phyloP scores from a whole-genome alignment of 495 filamentous ascomycete genomes.

The Xanthoparmelia taractica region DNA sequence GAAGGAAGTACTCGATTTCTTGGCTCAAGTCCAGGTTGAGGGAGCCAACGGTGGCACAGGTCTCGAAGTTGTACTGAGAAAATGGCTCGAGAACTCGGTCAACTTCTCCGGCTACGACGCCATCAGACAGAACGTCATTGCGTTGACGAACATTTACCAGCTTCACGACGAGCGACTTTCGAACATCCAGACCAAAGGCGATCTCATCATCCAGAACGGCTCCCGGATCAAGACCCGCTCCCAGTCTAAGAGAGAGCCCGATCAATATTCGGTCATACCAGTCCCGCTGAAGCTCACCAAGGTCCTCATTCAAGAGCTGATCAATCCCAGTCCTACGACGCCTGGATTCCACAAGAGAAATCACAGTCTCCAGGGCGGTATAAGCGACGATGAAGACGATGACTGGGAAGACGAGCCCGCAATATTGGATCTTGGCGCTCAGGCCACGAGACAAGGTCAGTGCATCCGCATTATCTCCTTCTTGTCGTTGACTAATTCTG shows the following conservation, averaged over 20 bases:
- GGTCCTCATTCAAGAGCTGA: constrained; percentile 83
- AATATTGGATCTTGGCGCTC: constrained; percentile 60
- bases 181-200: constrained; percentile 79
- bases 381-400: constrained; percentile 63
- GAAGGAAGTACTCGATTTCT: constrained; percentile 84
- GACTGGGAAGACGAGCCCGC: constrained; percentile 89
- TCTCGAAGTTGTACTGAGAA: constrained; percentile 76
- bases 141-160: constrained; percentile 78
- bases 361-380: constrained; percentile 29
- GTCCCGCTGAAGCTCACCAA: constrained; percentile 93
- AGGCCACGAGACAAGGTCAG: constrained; percentile 39
- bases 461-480: neutral
- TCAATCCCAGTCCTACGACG: constrained; percentile 43
- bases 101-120: constrained; percentile 96
- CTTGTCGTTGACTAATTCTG: neutral
- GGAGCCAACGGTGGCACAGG: constrained; percentile 55
- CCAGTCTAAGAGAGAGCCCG: constrained; percentile 73
- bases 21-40: constrained; percentile 71
- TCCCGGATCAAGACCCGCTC: constrained; percentile 90
- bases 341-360: constrained; percentile 26
- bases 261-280: constrained; percentile 79
- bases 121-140: constrained; percentile 91
- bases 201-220: constrained; percentile 72
- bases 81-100: constrained; percentile 94
- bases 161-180: constrained; percentile 75